Conservation (phyloP, 164 flowering plant species). For the Saururus chinensis region DNA sequence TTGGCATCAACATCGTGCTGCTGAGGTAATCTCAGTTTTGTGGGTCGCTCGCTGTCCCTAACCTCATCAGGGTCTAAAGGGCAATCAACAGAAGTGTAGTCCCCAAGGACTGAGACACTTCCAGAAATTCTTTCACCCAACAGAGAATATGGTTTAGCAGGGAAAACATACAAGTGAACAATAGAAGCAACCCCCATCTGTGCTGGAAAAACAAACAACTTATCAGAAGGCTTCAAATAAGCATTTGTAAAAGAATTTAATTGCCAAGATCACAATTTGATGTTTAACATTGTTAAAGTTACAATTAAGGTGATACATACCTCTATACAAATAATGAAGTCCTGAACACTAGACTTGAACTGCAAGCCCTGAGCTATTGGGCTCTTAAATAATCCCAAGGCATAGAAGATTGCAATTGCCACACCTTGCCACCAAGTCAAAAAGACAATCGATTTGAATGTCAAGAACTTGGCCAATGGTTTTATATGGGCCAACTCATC, state of each 20-base stretch:
- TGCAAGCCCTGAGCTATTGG: constrained; percentile 80
- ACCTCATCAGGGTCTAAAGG: constrained; percentile 96
- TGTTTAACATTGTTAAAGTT: no score
- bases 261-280: no score
- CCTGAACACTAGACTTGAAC: constrained; percentile 81
- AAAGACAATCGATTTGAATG: constrained; percentile 92
- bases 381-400: constrained; percentile 76
- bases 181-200: constrained; percentile 97
- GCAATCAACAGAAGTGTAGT: constrained; percentile 78
- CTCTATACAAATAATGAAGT: constrained; percentile 98
- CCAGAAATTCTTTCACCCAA: constrained; percentile 76
- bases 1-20: constrained; percentile 50
- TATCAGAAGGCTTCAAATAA: background rate
- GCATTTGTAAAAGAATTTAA: no score
- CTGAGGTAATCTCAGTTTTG: constrained; percentile 83
- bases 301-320: constrained; percentile 31
- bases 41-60: constrained; percentile 90
- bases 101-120: constrained; percentile 82
- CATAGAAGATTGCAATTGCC: constrained; percentile 69
- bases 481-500: constrained; percentile 81
- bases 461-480: constrained; percentile 82
- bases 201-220: constrained; percentile 47
- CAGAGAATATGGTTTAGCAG: constrained; percentile 79
- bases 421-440: constrained; percentile 99
- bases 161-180: constrained; percentile 90